A percentile compares a stretch with the other conserved stretches of the same genome.
Conservation (phyloP, 805 yeast genomes). For the Sugiyamaella lignohabitans region DNA sequence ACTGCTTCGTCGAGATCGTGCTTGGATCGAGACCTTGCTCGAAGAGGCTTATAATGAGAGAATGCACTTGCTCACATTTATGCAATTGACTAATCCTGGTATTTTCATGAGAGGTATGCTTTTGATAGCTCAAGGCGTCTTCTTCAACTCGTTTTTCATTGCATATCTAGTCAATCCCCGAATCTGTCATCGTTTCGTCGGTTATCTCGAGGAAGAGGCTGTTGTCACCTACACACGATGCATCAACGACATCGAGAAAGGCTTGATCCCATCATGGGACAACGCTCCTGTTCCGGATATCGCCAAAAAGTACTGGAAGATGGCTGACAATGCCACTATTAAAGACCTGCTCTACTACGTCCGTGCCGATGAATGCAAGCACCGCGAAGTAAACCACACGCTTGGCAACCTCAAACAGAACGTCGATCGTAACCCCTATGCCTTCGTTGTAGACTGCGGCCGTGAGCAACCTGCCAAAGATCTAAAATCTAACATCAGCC, state of each 20-base stretch:
- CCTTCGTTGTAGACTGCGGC: slow-evolving; percentile 34
- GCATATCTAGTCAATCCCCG: slow-evolving; percentile 53
- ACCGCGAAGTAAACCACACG: slow-evolving; percentile 74
- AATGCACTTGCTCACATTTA: slow-evolving; percentile 67
- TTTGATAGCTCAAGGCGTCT: slow-evolving; percentile 63
- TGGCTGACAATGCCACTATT: slow-evolving; percentile 46
- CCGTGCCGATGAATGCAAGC: slow-evolving; percentile 74
- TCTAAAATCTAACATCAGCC: slow-evolving; percentile 21
- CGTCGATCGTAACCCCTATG: slow-evolving; percentile 64
- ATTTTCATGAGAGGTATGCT: slow-evolving; percentile 48
- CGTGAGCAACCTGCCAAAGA: slow-evolving; percentile 34
- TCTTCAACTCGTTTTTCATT: slow-evolving; percentile 58
- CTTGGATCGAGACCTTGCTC: slow-evolving; percentile 65
- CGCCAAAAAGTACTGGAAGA: slow-evolving; percentile 59
- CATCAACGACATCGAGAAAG: slow-evolving; percentile 45
- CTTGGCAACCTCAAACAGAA: slow-evolving; percentile 54
- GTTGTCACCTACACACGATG: slow-evolving; percentile 62
- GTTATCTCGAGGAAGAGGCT: slow-evolving; percentile 73
- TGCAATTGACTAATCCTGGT: slow-evolving; percentile 58
- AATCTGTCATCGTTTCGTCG: slow-evolving; percentile 69
- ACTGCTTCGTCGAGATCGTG: slow-evolving; percentile 57
- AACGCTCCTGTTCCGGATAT: slow-evolving; percentile 35
- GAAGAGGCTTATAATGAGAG: slow-evolving; percentile 77
- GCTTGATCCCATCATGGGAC: slow-evolving; percentile 45
- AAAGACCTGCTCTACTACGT: slow-evolving; percentile 53